phyloP scores from a whole-genome alignment of 1,139 yeast species.

The Zhuliangozyma blackwelliae region DNA sequence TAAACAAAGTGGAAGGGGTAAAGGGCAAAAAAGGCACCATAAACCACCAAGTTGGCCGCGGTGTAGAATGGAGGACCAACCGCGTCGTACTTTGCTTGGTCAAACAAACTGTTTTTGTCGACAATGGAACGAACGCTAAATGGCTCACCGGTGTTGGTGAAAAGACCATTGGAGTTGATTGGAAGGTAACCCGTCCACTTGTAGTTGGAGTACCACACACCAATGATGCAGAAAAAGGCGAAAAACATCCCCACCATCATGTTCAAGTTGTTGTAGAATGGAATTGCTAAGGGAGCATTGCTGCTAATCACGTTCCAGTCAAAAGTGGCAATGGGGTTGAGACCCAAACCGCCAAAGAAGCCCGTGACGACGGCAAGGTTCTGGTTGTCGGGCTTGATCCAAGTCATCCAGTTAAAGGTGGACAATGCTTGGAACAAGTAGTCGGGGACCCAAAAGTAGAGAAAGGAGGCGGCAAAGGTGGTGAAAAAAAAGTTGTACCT shows the following conservation, averaged over 20 bases:
- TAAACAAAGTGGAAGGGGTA: constrained; percentile 56
- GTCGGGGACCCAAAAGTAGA: constrained; percentile 34
- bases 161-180: constrained; percentile 43
- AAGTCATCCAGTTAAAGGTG: constrained; percentile 35
- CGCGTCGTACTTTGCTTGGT: constrained; percentile 32
- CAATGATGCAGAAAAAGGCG: constrained; percentile 40
- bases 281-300: constrained; percentile 29
- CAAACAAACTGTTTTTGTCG: constrained; percentile 32
- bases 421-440: constrained; percentile 30
- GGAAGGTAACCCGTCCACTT: constrained; percentile 53
- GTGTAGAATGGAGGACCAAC: constrained; percentile 47
- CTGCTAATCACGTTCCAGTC: constrained; percentile 42
- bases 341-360: constrained; percentile 47
- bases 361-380: constrained; percentile 57
- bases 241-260: constrained; percentile 41
- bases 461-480: constrained; percentile 19
- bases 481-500: constrained; percentile 27
- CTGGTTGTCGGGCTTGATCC: constrained; percentile 31
- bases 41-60: constrained; percentile 40
- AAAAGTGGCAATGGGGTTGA: constrained; percentile 53
- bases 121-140: constrained; percentile 43
- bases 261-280: constrained; percentile 44
- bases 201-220: constrained; percentile 47
- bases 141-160: constrained; percentile 42
- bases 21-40: constrained; percentile 54